Evolutionary conservation across 192 early-diverging fungal genomes (phyloP), one percentile per base, ranked within the genome.

Genomic region (Coemansia sp.): DNA sequence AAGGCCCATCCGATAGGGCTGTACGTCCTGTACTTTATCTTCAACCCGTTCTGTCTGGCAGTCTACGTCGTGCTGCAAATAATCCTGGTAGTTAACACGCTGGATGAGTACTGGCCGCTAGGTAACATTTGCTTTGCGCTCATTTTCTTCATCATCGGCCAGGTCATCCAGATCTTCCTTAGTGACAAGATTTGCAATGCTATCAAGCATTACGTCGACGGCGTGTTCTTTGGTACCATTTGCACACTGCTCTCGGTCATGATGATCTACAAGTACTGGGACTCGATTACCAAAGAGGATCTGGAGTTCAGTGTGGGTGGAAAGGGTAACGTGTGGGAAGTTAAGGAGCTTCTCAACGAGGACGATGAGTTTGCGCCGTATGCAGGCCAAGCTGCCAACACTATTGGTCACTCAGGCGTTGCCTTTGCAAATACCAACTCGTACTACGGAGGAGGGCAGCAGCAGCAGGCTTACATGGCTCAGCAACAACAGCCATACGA

Each of bases 241-340:
- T 89, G 90, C 66, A 94, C 90, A 15, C 81, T 98, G 45, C 81
- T 98, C 62, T 88, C 90, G 39, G 94, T 98, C 51, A 97, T 98
- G 96, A 96, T 98, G 94, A 91, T 97, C 1, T 98, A 97, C 89
- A 98, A 98, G 84, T 98, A 94, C 85, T 98, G 96, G 96, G 96
- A 98, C 75, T 91, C 90, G 30, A 97, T 98, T 75, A 98, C 96
- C 42, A 97, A 97, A 85, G 96, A 98, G 71, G 96, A 97, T 68
- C 85, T 97, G 37, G 96, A 98, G 83, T 98, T 96, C 64, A 87
- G 85, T 31, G 89, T 92, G 8, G 88, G 89, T 43, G 81, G 84
- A 20, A 90, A 92, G 72, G 86, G 86, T 71, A 90, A 90, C 61
- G 87, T 89, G 16, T 92, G 90, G 90, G 90, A 92, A 79, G 89